Base-by-base conservation (phyloP, 371 early-diverging fungal genomes). In the Apophysomyces trapeziformis region DNA sequence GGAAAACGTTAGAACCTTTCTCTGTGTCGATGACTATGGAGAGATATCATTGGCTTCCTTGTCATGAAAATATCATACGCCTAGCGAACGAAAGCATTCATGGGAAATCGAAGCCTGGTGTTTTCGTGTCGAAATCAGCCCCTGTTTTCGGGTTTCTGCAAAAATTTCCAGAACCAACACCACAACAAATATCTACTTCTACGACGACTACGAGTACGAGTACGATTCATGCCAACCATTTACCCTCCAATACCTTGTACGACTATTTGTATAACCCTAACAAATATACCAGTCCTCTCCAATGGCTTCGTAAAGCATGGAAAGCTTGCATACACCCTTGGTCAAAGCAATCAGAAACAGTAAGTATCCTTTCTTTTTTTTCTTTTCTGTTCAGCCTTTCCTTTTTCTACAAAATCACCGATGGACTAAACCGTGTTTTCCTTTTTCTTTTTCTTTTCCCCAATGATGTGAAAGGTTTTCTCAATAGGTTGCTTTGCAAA, bases 401-500 rank as follows among this genome's bases (percentile, higher is more conserved):
- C 32, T 26, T 26, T 26, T 26, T 26, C 3, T 26, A 26, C 32
- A 26, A 26, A 26, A 26, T 26, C 32, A 26, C 32, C 32, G 32
- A 26, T 26, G 32, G 32, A 2, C 32, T 26, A 26, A 26, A 26
- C 32, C 32, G 2, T 26, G 32, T 26, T 3, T 26, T 3, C 32
- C 2, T 26, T 26, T 26, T 26, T 26, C 26, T 26, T 26, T 26
- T 26, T 26, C 32, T 26, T 45, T 45, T 45, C 6, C 46, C 16
- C 21, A 50, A 5, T 18, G 5, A 6, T 7, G 8, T 21, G n/a
- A 5, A 7, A 66, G 63, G 57, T 60, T n/a, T 63, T 47, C 57
- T 47, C 54, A 5, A 58, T 65, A 44, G 60, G 47, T 14, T 72
- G 64, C 36, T 21, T 13, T 32, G 73, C 73, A 37, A 38, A 41